Base-by-base conservation (phyloP, 805 yeast species). In the Vanderwaltozyma verrucispora region DNA sequence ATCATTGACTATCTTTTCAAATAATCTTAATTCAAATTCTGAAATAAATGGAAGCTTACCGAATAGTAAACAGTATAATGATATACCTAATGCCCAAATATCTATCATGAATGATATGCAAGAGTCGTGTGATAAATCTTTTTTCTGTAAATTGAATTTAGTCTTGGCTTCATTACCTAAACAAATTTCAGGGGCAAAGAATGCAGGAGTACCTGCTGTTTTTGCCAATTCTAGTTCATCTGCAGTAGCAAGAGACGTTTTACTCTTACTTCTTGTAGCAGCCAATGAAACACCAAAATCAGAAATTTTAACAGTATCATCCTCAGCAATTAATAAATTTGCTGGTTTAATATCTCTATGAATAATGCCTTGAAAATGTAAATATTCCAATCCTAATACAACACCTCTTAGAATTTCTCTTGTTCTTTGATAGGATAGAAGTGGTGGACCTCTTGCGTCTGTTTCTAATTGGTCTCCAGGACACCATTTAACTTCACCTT, bases 261-360 rank as follows among this genome's bases (percentile, higher is more conserved):
- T 46, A 11, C 33, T 47, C 18, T 42, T 40, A 16, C 40, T 46
- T n/a, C 37, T 41, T 2, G 47, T 36, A 1, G 51, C 43, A 11
- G 32, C 50, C 59, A 84, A 82, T 1, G 96, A 85, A 12, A 92
- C 94, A 18, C 98, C 97, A 62, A 89, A 92, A 63, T 89, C 98
- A n/a, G 94, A 79, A 29, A 89, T 92, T 60, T 92, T 92, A 19
- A 88, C 95, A 7, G 71, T 67, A 37, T 79, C 75, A 46, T 82
- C 79, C 13, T 71, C 62, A 21, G 82, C 69, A 2, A 87, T 76
- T 39, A 89, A 68, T 41, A 89, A 59, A 54, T 89, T 89, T 2
- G 97, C 95, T 2, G 98, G 97, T 56, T 89, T 89, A 41, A 89
- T 88, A 60, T 89, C 98, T 45, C 98, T 72, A 62, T 89, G 98